These are phyloP conservation scores for Aquilaria sinensis DNA, from an alignment of 345 rosid species.

Conservation along the genomic window DNA sequence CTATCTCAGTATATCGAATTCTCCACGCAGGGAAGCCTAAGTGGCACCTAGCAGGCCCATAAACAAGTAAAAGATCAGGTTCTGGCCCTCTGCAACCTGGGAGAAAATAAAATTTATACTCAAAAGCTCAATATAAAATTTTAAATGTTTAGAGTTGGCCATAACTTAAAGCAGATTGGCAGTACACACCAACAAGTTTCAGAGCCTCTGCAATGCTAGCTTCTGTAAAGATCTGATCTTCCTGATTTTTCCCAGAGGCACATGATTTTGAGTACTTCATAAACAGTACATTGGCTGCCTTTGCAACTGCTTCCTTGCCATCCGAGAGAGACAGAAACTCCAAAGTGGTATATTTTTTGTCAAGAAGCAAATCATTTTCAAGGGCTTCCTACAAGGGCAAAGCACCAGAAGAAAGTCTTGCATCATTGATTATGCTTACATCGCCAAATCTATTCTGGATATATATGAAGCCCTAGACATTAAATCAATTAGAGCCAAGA, in stretches of 20 bases:
- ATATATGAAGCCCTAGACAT: too few species aligned
- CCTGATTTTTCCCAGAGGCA: conserved; percentile 27
- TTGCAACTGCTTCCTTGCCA: conserved; percentile 79
- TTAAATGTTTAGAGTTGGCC: background rate
- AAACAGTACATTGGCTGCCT: conserved; percentile 79
- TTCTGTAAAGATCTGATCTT: conserved; percentile 57
- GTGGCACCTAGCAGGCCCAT: conserved; percentile 86
- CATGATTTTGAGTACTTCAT: conserved; percentile 35
- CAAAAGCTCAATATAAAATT: conserved; percentile 7
- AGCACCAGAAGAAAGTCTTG: conserved; percentile 2
- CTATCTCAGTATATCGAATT: conserved; percentile 81
- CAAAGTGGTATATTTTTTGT: conserved; percentile 30
- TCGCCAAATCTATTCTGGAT: background rate
- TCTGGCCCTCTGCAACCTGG: conserved; percentile 65
- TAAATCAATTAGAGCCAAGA: background rate
- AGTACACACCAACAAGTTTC: conserved; percentile 57
- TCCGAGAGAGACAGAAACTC: conserved; percentile 71
- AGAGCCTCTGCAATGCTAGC: conserved; percentile 62
- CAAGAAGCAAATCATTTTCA: conserved; percentile 23
- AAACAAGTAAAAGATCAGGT: conserved; percentile 78
- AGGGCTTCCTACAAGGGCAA: conserved; percentile 34
- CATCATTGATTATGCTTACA: conserved; percentile 4
- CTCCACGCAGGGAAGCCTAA: conserved; percentile 96
- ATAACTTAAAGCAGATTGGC: conserved; percentile 8
- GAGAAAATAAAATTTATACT: conserved; percentile 11